Percentiles rank a stretch among this genome's conserved stretches.
These are phyloP conservation scores for Sporothrix globosa DNA, from an alignment of 2,329 filamentous ascomycete species.

Conservation along the genomic window DNA sequence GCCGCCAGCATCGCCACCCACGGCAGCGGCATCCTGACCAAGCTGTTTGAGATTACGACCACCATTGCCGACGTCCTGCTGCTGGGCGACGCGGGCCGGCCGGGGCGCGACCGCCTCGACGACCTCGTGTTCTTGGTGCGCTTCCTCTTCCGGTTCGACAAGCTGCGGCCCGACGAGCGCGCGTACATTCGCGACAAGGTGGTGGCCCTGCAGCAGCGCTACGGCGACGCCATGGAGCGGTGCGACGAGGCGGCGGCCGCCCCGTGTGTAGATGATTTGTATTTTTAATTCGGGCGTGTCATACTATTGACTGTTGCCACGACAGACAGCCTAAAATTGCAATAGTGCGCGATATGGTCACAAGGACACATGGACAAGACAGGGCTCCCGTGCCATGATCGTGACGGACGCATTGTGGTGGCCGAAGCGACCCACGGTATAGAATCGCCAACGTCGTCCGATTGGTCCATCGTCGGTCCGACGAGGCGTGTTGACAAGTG, in stretches of 20 bases:
- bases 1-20: constrained; percentile 56
- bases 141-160: neutral
- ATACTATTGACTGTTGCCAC: neutral
- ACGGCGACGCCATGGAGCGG: neutral
- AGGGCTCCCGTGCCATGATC: too few species aligned
- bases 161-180: neutral
- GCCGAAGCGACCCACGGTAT: too few species aligned
- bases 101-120: neutral
- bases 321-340: neutral
- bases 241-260: neutral
- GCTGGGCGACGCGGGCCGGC: constrained; percentile 38
- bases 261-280: too few species aligned
- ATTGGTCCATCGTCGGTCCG: constrained; percentile 7
- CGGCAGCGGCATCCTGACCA: constrained; percentile 60
- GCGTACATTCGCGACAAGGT: neutral
- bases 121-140: neutral
- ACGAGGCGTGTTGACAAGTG: too few species aligned
- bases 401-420: too few species aligned
- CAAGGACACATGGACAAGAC: neutral
- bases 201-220: neutral
- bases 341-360: neutral
- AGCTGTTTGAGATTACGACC: constrained; percentile 63
- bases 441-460: constrained; percentile 1
- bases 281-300: neutral
- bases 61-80: constrained; percentile 63